Base-by-base conservation (phyloP, 768 basidiomycete genomes). In the Russula foetens region DNA sequence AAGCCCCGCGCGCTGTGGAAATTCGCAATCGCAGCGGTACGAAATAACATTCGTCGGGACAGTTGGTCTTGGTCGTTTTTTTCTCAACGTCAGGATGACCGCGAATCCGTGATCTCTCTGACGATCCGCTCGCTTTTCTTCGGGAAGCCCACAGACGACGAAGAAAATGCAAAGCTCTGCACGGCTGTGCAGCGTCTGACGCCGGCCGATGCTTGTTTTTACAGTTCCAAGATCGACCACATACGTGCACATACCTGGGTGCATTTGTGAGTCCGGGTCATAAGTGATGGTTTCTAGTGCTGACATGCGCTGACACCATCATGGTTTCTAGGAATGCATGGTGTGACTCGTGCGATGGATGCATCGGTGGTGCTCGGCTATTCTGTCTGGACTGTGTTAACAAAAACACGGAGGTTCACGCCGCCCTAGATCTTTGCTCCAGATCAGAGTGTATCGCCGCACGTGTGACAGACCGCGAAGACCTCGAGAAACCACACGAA, bases 21-120 rank as follows among this genome's bases (percentile, higher is more conserved):
- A 11, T 74, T 67, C 43, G 74, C 74, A 12, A 67, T 70, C 26
- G 48, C 45, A 0, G 69, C 71, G 7, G 67, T 69, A 4, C 50
- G 53, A n/a, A 48, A 60, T 38, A 58, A 67, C 21, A 49, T 75
- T 8, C 67, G 69, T 5, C 62, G 69, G 38, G 47, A 58, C 23
- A 58, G 58, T 1, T 73, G 71, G 70, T 52, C 69, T 0, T 73
- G 71, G 72, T 53, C 67, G 19, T 73, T 67, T 49, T 72, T 75
- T 62, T n/a, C n/a, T n/a, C n/a, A n/a, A n/a, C n/a, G n/a, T n/a
- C n/a, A n/a, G n/a, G n/a, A n/a, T n/a, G n/a, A n/a, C n/a, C n/a
- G n/a, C n/a, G n/a, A n/a, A n/a, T n/a, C n/a, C n/a, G n/a, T n/a
- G n/a, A n/a, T n/a, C 44, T 59, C 71, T 31, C 60, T 73, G 44